These are phyloP conservation scores for Boletellus deceptivus DNA, from an alignment of 1,284 basidiomycete species.

Conservation along the genomic window DNA sequence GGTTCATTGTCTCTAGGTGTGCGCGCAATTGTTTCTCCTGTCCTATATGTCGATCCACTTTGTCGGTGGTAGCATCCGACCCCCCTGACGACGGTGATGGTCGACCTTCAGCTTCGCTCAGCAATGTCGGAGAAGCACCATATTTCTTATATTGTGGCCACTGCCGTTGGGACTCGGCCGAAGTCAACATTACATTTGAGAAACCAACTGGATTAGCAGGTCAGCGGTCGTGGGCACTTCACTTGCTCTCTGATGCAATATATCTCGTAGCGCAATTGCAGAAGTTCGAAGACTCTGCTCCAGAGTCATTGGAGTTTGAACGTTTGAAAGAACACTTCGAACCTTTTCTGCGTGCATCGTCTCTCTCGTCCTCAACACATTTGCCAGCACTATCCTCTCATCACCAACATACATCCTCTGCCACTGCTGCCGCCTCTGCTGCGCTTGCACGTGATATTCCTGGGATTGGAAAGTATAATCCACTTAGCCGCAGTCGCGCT, in stretches of 20 bases:
- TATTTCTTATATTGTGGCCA: slow-evolving; percentile 90
- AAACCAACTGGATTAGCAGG: slow-evolving; percentile 93
- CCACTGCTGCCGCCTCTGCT: slow-evolving; percentile 82
- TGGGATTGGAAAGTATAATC: slow-evolving; percentile 72
- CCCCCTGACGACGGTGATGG: slow-evolving; percentile 64
- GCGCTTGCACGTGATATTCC: slow-evolving; percentile 80
- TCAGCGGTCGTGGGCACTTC: slow-evolving; percentile 35
- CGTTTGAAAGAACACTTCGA: slow-evolving; percentile 93
- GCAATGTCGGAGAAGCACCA: slow-evolving; percentile 73
- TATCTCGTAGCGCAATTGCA: slow-evolving; percentile 74
- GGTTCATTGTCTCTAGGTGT: slow-evolving; percentile 58
- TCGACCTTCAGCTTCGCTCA: slow-evolving; percentile 47
- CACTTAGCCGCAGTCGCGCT: slow-evolving; percentile 51
- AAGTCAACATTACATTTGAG: slow-evolving; percentile 90
- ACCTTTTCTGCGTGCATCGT: slow-evolving; percentile 77
- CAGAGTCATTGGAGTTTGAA: slow-evolving; percentile 87
- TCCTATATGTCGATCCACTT: slow-evolving; percentile 86
- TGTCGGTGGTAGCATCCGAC: slow-evolving; percentile 86
- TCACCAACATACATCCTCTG: slow-evolving; percentile 70
- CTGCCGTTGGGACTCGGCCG: slow-evolving; percentile 93
- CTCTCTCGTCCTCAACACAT: slow-evolving; percentile 62
- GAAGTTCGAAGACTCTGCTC: slow-evolving; percentile 81
- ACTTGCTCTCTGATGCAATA: slow-evolving; percentile 1
- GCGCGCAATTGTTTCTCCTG: slow-evolving; percentile 97
- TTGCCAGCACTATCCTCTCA: slow-evolving; percentile 49